A percentile compares a stretch with the other conserved stretches of the same genome.
phyloP scores from a whole-genome alignment of 352 stramenopile species.

The Globisporangium emineosum region DNA sequence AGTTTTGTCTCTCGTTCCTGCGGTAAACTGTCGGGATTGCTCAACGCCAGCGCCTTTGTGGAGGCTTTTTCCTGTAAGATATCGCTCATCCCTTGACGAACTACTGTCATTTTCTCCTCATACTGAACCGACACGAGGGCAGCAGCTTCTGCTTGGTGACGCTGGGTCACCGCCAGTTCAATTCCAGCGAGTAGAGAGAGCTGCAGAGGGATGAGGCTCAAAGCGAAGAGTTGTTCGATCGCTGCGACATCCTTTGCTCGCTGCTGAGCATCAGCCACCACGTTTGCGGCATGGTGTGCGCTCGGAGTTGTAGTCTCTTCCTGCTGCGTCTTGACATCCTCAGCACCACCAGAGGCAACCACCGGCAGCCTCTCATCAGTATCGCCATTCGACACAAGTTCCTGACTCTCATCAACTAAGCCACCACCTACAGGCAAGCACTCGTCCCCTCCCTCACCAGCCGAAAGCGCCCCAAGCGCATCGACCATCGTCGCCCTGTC shows the following conservation, averaged over 20 bases:
- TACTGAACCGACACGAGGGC: constrained; percentile 33
- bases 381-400: neutral
- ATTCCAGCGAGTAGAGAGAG: constrained; percentile 51
- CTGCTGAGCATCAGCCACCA: constrained; percentile 19
- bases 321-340: neutral
- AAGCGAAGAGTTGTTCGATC: constrained; percentile 58
- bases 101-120: constrained; percentile 18
- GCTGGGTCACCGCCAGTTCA: constrained; percentile 48
- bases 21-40: constrained; percentile 5
- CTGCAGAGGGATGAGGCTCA: constrained; percentile 43
- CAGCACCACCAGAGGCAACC: too few species aligned
- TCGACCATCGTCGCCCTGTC: constrained; percentile 30
- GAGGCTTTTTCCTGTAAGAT: constrained; percentile 53
- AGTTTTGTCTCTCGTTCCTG: constrained; percentile 21
- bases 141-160: constrained; percentile 50
- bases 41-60: constrained; percentile 34
- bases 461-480: constrained; percentile 18
- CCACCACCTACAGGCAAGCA: neutral
- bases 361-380: neutral
- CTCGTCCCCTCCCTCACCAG: neutral
- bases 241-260: constrained; percentile 44
- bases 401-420: neutral
- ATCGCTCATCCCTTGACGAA: constrained; percentile 30
- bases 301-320: neutral
- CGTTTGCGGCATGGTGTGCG: neutral